Conservation (phyloP, 768 basidiomycete species). For the Rhodotorula babjevae region DNA sequence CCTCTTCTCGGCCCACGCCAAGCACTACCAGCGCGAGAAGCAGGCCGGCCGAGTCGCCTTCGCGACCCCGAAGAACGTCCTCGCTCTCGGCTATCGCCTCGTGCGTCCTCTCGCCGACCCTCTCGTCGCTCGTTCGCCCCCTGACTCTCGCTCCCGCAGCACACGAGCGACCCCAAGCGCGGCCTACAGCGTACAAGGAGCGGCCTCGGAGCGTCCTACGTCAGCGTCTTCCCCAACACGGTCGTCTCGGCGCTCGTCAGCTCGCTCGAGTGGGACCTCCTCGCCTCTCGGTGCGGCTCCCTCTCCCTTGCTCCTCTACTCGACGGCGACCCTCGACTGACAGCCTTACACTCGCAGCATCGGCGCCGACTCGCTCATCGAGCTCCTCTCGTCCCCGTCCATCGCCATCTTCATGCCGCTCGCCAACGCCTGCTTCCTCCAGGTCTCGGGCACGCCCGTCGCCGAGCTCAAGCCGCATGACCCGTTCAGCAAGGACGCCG, state of each 20-base stretch:
- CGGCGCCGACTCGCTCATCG: conserved; percentile 69
- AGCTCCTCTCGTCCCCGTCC: conserved; percentile 60
- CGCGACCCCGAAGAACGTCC: conserved; percentile 53
- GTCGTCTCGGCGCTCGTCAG: conserved; percentile 61
- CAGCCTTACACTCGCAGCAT: conserved; percentile 53
- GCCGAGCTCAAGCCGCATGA: conserved; percentile 50
- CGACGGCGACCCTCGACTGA: not conserved
- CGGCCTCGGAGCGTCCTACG: conserved; percentile 47
- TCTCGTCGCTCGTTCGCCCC: no score
- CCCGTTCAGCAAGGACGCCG: conserved; percentile 42
- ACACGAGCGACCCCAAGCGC: not conserved
- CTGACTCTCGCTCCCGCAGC: not conserved
- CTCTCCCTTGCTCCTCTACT: not conserved
- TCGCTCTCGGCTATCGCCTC: conserved; percentile 63
- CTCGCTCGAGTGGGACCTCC: conserved; percentile 61
- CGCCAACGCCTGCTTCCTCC: conserved; percentile 77
- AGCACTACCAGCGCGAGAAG: not conserved
- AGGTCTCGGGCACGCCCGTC: conserved; percentile 71
- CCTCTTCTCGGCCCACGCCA: conserved; percentile 19
- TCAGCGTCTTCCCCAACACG: conserved; percentile 67
- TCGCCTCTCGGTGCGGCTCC: conserved; percentile 58
- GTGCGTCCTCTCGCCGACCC: conserved; percentile 49
- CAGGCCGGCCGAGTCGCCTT: not conserved
- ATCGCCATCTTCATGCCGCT: conserved; percentile 70
- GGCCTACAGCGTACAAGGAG: conserved; percentile 44